A percentile compares a stretch with the other conserved stretches of the same genome.
Evolutionary conservation across 1,139 yeast genomes (phyloP).

Genomic region (Taphrina pruni): DNA sequence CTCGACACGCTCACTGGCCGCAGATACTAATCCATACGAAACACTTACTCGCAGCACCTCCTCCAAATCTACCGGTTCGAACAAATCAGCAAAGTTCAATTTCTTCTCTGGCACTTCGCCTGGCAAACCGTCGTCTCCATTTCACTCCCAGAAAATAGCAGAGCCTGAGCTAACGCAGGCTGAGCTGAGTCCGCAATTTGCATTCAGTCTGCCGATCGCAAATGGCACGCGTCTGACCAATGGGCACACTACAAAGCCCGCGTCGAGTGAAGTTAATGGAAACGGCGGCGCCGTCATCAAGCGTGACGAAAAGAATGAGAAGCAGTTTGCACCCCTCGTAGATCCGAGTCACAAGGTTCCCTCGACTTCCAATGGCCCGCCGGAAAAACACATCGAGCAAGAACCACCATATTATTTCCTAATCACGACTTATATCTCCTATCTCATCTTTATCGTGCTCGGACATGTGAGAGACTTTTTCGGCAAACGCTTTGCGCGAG

Average conservation of each 20-base stretch:
- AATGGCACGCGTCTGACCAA: conserved; percentile 22
- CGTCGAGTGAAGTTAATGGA: conserved; percentile 33
- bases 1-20: conserved; percentile 20
- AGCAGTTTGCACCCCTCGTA: conserved; percentile 45
- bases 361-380: conserved; percentile 44
- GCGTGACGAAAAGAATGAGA: conserved; percentile 41
- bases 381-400: conserved; percentile 56
- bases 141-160: conserved; percentile 19
- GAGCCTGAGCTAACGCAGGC: conserved; percentile 24
- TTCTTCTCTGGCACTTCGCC: conserved; percentile 23
- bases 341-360: conserved; percentile 45
- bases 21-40: conserved; percentile 22
- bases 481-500: conserved; percentile 73
- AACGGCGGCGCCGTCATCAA: background rate
- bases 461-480: conserved; percentile 92
- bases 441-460: conserved; percentile 77
- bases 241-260: background rate
- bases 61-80: conserved; percentile 5
- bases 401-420: conserved; percentile 86
- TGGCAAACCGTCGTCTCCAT: conserved; percentile 28
- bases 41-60: conserved; percentile 16
- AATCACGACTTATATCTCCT: conserved; percentile 81
- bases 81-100: conserved; percentile 22
- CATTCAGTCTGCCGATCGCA: background rate
- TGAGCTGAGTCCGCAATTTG: conserved; percentile 14